These are phyloP conservation scores for Nigrospora oryzae DNA, from an alignment of 2,329 filamentous ascomycete genomes.

Conservation along the genomic window DNA sequence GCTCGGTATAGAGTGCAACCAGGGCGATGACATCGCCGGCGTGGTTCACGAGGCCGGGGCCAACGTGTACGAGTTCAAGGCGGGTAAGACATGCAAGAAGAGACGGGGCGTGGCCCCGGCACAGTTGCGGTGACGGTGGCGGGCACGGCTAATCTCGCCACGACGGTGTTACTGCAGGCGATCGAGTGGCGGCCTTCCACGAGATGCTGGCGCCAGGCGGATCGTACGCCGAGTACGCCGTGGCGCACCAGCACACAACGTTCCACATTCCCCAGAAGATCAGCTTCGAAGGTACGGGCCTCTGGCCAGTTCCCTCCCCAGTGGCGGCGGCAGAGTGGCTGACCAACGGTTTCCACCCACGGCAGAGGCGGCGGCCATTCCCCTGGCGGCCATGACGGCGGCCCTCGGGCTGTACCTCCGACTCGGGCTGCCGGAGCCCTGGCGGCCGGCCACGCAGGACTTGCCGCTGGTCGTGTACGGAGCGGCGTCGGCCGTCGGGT, in stretches of 20 bases:
- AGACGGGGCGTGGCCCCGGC: no score
- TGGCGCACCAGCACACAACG: conserved; percentile 45
- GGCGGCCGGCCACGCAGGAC: conserved; percentile 23
- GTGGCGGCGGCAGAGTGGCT: neutral
- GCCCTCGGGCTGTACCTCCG: conserved; percentile 38
- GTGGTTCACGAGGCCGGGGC: conserved; percentile 44
- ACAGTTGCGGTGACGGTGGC: neutral
- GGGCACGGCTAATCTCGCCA: neutral
- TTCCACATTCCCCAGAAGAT: conserved; percentile 42
- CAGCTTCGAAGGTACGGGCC: conserved; percentile 36
- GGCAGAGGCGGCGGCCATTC: conserved; percentile 44
- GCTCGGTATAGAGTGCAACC: conserved; percentile 23
- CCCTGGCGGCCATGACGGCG: conserved; percentile 45
- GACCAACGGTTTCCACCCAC: neutral
- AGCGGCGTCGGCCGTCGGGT: conserved; percentile 46
- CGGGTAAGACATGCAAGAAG: conserved; percentile 13
- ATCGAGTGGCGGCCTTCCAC: conserved; percentile 6
- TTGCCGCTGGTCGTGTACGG: conserved; percentile 42
- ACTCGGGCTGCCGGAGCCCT: conserved; percentile 40
- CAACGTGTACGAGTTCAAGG: conserved; percentile 47
- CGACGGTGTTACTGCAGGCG: neutral
- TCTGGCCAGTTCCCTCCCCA: neutral
- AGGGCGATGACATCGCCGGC: conserved; percentile 47
- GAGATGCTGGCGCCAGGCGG: conserved; percentile 43
- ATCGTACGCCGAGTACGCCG: conserved; percentile 52